Percentiles rank a stretch among this genome's conserved stretches.
Evolutionary conservation across 2,329 filamentous ascomycete genomes (phyloP).

Genomic region (Bimuria novae-zelandiae): DNA sequence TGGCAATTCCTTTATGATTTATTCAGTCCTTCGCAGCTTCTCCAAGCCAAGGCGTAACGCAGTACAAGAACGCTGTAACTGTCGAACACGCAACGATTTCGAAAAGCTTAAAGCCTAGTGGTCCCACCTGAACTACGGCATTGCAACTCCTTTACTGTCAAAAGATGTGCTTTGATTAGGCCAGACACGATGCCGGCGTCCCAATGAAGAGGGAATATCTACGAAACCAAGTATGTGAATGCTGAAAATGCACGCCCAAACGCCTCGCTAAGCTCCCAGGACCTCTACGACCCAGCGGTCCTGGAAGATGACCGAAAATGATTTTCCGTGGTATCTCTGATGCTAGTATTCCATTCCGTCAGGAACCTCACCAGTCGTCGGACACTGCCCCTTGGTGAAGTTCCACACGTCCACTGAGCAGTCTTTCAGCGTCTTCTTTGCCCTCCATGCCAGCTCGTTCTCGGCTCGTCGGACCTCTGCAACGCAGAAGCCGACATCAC

Average conservation of each 20-base stretch:
- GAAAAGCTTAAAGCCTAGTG: no score
- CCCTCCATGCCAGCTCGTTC: constrained; percentile 45
- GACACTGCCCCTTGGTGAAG: constrained; percentile 38
- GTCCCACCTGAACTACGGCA: no score
- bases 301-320: constrained; percentile 2
- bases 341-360: constrained; percentile 20
- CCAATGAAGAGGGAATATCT: constrained; percentile 20
- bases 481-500: constrained; percentile 50
- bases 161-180: constrained; percentile 2
- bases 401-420: constrained; percentile 48
- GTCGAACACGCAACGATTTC: no score
- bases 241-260: constrained; percentile 19
- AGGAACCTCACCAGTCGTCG: no score
- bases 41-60: no score
- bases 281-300: constrained; percentile 15
- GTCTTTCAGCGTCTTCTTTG: constrained; percentile 43
- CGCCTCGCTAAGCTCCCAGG: constrained; percentile 21
- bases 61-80: no score
- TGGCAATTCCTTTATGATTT: no score
- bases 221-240: constrained; percentile 21
- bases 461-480: constrained; percentile 47
- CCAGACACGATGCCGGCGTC: not conserved
- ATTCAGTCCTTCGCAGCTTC: no score
- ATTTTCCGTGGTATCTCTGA: not conserved
- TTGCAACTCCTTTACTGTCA: not conserved